Base-by-base conservation (phyloP, 2,329 filamentous ascomycete species). In the Parastagonospora nodorum region DNA sequence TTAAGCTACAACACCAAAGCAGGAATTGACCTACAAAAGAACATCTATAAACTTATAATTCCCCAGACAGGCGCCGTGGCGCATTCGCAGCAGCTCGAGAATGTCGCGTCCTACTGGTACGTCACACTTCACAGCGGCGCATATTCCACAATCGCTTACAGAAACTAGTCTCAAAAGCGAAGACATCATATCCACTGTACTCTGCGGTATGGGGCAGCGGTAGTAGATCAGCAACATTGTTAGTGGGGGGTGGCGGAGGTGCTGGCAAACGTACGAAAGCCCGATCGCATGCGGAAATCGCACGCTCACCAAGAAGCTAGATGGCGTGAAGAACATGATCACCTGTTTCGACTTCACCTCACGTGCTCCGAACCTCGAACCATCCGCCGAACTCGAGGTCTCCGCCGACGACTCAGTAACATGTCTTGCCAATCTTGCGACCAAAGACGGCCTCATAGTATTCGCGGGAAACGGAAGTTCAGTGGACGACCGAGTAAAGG, bases 391-490 rank as follows among this genome's bases (percentile, higher is more conserved):
- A 61, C 80, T 93, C 66, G 86, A 91, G 51, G 84, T 96, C 42
- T 89, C 89, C 62, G 85, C 92, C 68, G 92, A 97, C 77, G 93
- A 97, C 75, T 95, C 89, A 49, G 90, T 96, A 51, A 91, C 88
- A 58, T 92, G 89, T 47, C 80, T 97, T 42, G 90, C 86, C 36
- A 84, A 88, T 45, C 86, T 90, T 8, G 58, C 82, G 77, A 68
- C 82, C 66, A 74, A 83, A 78, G 74, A 86, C 81, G 63, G 79
- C 69, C 44, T 83, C 68, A 70, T 80, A 67, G 58, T 81, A 62
- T 68, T 89, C 59, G 90, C 92, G 24, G 66, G 66, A 30, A 87
- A 96, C 76, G 97, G 96, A 73, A 92, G 90, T 51, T 88, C 87
- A 51, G 81, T 85, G 40, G 82, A 81, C 5, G 87, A 91, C 50